Base-by-base conservation (phyloP, 2,329 filamentous ascomycete genomes). In the Ophiosphaerella herpotricha region DNA sequence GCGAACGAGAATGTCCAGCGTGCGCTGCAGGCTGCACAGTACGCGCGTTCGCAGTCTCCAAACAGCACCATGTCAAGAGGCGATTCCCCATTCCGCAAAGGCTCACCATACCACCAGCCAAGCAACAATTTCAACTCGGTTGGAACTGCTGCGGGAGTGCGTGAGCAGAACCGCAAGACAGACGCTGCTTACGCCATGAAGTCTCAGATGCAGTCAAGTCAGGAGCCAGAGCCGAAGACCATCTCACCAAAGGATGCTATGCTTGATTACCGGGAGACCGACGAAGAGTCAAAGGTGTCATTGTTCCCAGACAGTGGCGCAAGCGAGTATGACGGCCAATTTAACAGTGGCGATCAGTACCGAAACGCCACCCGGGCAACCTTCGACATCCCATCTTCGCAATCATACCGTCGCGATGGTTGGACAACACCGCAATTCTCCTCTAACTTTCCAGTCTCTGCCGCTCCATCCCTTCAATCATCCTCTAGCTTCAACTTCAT, bases 191-290 rank as follows among this genome's bases (percentile, higher is more conserved):
- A 77, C 55, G 72, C 73, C 9, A 71, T 74, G 53, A 74, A 74
- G 55, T 60, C 73, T 24, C 71, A 71, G 41, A 67, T 74, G 58
- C 67, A 71, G 40, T 67, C 72, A 41, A 62, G 55, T 44, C 70
- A 80, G 21, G 71, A 75, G 52, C 64, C 76, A 37, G 61, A 74
- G n/a, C 81, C 85, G 1, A 90, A 90, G 73, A 96, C 93, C 0
- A 96, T 99, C 39, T 97, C 93, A 1, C 94, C 93, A 21, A 95
- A 96, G 75, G 93, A 97, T 65, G 90, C 92, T 1, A 76, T 96
- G 52, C 76, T 97, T 42, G 92, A 97, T 52, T 96, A 92, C 68
- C 84, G 87, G 54, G 90, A 94, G 34, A 74, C 79, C 0, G 89
- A 92, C 2, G 85, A 87, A 14, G 87, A 88, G 40, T 76, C 82